Evolutionary conservation across 208 protist genomes (phyloP).

Genomic region (Trichomonas vaginalis): DNA sequence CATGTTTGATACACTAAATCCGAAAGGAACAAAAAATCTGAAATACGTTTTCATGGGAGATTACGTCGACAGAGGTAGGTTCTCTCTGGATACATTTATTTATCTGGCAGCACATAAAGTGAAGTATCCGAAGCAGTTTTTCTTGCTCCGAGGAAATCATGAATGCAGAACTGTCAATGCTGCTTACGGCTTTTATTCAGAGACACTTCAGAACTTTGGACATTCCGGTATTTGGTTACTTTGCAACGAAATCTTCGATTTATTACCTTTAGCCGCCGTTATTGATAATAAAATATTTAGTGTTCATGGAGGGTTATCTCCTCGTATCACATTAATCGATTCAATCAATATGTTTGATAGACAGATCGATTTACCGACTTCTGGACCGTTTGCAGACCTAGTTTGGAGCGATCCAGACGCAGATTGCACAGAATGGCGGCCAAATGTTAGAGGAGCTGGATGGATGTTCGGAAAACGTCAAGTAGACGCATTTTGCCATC

Average conservation of each 20-base stretch:
- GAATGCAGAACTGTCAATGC: conserved; percentile 60
- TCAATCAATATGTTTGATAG: conserved; percentile 38
- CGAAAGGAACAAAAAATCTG: conserved; percentile 50
- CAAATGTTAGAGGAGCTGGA: conserved; percentile 60
- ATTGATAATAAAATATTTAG: conserved; percentile 61
- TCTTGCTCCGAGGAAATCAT: conserved; percentile 74
- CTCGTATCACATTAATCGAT: conserved; percentile 63
- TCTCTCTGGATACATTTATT: conserved; percentile 28
- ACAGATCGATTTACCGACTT: conserved; percentile 51
- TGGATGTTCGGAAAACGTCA: conserved; percentile 58
- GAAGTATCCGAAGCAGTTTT: conserved; percentile 57
- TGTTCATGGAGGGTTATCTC: conserved; percentile 75
- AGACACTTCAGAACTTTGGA: conserved; percentile 70
- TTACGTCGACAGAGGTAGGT: conserved; percentile 25
- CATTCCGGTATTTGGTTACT: conserved; percentile 44
- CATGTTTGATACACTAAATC: conserved; percentile 50
- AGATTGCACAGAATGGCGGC: conserved; percentile 52
- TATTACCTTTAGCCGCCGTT: conserved; percentile 51
- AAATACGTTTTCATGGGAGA: conserved; percentile 85
- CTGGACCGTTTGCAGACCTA: conserved; percentile 33
- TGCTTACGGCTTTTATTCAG: conserved; percentile 62
- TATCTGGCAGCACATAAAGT: conserved; percentile 37
- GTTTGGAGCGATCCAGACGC: conserved; percentile 40
- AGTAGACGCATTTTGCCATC: conserved; percentile 47
- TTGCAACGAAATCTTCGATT: conserved; percentile 61